A percentile compares a stretch with the other conserved stretches of the same genome.
Conservation (phyloP, 2,329 filamentous ascomycete genomes). For the Aspergillus spinulosporus region DNA sequence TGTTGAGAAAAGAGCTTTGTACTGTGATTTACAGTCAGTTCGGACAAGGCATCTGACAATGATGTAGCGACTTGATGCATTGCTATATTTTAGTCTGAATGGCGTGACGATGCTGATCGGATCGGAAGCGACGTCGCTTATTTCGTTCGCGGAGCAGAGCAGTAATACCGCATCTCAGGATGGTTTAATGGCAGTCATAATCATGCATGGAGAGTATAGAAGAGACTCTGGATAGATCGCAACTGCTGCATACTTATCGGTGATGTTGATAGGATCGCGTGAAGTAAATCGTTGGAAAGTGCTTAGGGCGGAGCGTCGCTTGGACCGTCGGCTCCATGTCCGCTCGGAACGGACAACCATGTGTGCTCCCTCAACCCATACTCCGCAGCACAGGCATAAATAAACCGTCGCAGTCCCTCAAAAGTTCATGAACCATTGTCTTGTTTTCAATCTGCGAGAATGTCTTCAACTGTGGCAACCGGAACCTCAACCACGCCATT, state of each 20-base stretch:
- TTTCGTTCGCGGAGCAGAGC: background rate
- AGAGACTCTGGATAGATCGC: too few relatives aligned
- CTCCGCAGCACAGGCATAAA: background rate
- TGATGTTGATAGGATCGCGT: too few relatives aligned
- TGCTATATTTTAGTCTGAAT: constrained; percentile 3
- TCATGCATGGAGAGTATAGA: too few relatives aligned
- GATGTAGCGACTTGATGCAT: background rate
- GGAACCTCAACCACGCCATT: background rate
- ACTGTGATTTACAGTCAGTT: too few relatives aligned
- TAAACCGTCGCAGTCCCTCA: background rate
- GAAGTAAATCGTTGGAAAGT: too few relatives aligned
- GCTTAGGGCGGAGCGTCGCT: background rate
- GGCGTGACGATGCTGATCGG: background rate
- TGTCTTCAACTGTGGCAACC: constrained; percentile 1
- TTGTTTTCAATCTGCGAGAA: background rate
- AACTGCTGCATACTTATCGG: too few relatives aligned
- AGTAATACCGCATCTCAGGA: background rate
- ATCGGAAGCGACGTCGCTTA: constrained; percentile 1
- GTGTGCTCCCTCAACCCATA: background rate
- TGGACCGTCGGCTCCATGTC: constrained; percentile 1
- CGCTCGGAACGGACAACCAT: background rate
- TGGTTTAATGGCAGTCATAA: too few relatives aligned
- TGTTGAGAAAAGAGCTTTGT: too few relatives aligned
- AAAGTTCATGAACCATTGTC: background rate
- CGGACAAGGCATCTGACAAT: background rate